Evolutionary conservation across 1,284 basidiomycete species (phyloP).

Genomic region (Fomes fomentarius): DNA sequence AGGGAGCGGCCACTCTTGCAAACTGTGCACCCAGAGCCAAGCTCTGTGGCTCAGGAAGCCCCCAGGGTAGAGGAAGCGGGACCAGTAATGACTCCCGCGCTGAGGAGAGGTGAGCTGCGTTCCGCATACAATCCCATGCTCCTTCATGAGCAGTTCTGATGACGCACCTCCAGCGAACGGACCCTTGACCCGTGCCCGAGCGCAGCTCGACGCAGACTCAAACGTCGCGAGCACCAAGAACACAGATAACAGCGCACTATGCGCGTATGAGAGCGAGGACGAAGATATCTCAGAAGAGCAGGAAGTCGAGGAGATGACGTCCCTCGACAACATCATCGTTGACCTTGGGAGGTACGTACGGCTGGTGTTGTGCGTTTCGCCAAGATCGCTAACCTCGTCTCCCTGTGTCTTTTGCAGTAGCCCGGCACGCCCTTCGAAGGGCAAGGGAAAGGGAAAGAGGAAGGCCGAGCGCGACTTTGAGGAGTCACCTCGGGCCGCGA

Average conservation of each 20-base stretch:
- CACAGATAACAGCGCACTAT: not conserved
- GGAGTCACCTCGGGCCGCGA: not conserved
- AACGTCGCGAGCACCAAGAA: not conserved
- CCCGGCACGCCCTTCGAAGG: not conserved
- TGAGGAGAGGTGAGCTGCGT: no score
- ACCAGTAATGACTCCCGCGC: no score
- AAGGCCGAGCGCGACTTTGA: not conserved
- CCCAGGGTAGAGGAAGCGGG: no score
- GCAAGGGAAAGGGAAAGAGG: not conserved
- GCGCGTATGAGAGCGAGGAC: not conserved
- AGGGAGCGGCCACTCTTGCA: no score
- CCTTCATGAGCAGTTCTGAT: no score
- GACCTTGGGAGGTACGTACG: not conserved
- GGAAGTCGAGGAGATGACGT: constrained; percentile 1
- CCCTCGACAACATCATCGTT: not conserved
- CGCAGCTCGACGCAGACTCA: no score
- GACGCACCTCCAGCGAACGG: no score
- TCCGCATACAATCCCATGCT: no score
- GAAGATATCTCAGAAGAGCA: not conserved
- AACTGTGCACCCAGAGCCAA: no score
- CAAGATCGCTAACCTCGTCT: not conserved
- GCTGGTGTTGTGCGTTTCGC: not conserved
- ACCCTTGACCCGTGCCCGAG: no score
- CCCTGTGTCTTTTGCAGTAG: not conserved
- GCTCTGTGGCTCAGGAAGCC: no score